Conservation (phyloP, 345 rosid species). For the Heritiera littoralis region DNA sequence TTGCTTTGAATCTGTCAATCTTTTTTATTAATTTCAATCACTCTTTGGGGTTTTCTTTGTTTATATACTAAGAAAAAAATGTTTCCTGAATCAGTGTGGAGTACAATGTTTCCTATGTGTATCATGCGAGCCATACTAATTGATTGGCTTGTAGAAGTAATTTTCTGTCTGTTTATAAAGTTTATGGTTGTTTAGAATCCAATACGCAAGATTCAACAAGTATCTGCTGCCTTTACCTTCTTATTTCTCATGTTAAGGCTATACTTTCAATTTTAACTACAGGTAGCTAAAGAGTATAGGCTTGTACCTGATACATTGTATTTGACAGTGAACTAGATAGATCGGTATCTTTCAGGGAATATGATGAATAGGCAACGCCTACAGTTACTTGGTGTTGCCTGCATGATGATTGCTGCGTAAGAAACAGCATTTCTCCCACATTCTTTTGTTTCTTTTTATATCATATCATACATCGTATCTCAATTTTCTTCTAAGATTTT, state of each 20-base stretch:
- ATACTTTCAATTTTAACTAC: conserved; percentile 29
- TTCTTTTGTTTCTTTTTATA: background rate
- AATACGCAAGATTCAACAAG: too few species aligned
- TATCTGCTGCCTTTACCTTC: background rate
- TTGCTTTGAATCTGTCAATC: too few species aligned
- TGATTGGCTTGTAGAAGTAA: conserved; percentile 99
- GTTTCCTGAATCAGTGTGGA: too few species aligned
- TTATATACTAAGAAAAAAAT: too few species aligned
- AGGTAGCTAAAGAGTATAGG: conserved; percentile 98
- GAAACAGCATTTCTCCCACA: conserved; percentile 23
- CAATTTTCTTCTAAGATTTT: background rate
- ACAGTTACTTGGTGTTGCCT: conserved; percentile 89
- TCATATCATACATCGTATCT: background rate
- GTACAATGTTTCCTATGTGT: too few species aligned
- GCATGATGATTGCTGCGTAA: conserved; percentile 96
- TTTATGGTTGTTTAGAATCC: background rate
- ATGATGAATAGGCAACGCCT: conserved; percentile 70
- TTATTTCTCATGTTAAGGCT: background rate
- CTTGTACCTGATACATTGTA: conserved; percentile 85
- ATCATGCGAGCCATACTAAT: conserved; percentile 85
- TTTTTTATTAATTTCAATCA: too few species aligned
- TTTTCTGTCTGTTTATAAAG: background rate
- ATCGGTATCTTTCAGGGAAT: conserved; percentile 92
- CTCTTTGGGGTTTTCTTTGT: too few species aligned
- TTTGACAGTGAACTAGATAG: conserved; percentile 82